A percentile compares a stretch with the other conserved stretches of the same genome.
These are phyloP conservation scores for Saposhnikovia divaricata DNA, from an alignment of 129 eudicot species.

Conservation along the genomic window DNA sequence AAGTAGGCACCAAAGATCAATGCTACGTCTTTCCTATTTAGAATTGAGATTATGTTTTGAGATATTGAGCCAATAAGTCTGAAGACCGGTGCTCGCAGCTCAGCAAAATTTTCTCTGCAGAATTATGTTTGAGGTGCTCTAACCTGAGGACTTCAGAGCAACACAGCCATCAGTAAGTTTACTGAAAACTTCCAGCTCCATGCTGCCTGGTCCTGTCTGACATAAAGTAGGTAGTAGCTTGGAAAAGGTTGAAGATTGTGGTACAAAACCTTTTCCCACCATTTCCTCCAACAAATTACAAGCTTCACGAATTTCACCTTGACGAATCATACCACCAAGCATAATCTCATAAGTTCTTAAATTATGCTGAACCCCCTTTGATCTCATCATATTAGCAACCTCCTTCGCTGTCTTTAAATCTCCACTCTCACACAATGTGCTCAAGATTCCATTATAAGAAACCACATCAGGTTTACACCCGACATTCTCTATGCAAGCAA, in stretches of 20 bases:
- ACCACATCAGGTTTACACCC: slow-evolving; percentile 52
- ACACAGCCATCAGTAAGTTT: slow-evolving; percentile 21
- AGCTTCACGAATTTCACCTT: slow-evolving; percentile 36
- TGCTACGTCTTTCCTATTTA: not conserved
- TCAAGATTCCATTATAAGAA: slow-evolving; percentile 36
- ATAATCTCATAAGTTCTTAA: slow-evolving; percentile 28
- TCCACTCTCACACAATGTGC: slow-evolving; percentile 33
- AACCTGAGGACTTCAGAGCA: slow-evolving; percentile 19
- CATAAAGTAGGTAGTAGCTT: slow-evolving; percentile 26
- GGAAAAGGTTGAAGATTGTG: slow-evolving; percentile 29
- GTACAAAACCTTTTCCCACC: slow-evolving; percentile 17
- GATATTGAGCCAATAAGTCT: not conserved
- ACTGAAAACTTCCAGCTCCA: slow-evolving; percentile 26
- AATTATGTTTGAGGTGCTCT: slow-evolving; percentile 30
- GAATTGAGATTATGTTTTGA: not conserved
- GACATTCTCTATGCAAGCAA: slow-evolving; percentile 49
- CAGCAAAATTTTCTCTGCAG: slow-evolving; percentile 8
- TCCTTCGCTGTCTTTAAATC: slow-evolving; percentile 31
- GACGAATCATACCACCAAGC: slow-evolving; percentile 28
- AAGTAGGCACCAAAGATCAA: not conserved
- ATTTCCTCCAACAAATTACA: slow-evolving; percentile 40
- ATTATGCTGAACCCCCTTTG: slow-evolving; percentile 33
- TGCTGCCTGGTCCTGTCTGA: slow-evolving; percentile 22
- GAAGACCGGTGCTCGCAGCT: not conserved
- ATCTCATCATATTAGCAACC: slow-evolving; percentile 27